Conservation (phyloP, 2,329 filamentous ascomycete species). For the Chaetomium sp. region DNA sequence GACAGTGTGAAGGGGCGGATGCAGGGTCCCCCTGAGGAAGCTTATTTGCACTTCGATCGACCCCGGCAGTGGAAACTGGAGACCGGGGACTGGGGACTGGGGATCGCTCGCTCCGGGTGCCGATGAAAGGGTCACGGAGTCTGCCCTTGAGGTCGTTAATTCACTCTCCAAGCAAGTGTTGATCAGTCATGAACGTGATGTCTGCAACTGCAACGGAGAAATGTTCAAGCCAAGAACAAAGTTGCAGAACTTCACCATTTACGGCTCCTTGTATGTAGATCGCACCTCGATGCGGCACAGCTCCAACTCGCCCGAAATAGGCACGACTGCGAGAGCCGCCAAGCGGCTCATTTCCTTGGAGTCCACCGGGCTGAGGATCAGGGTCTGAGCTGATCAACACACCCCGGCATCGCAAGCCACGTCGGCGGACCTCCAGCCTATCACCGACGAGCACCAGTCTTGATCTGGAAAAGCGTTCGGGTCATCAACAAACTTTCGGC, state of each 20-base stretch:
- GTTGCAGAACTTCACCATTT: neutral
- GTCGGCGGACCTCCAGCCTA: neutral
- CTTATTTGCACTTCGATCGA: constrained; percentile 1
- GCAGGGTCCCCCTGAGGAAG: neutral
- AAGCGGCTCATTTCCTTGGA: constrained; percentile 2
- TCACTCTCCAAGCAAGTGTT: neutral
- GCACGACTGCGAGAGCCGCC: constrained; percentile 11
- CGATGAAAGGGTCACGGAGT: neutral
- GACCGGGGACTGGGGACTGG: neutral
- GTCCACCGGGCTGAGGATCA: neutral
- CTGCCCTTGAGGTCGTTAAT: neutral
- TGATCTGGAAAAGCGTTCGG: neutral
- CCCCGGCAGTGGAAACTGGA: neutral
- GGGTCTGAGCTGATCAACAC: constrained; percentile 1
- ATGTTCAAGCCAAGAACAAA: neutral
- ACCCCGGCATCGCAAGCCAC: neutral
- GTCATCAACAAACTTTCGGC: neutral
- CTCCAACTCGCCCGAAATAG: constrained; percentile 7
- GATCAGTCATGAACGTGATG: no score
- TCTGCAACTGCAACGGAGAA: neutral
- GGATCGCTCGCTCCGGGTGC: no score
- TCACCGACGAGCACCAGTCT: neutral
- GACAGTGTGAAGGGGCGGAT: neutral
- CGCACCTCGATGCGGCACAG: neutral
- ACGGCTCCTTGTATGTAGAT: no score